Base-by-base conservation (phyloP, 768 basidiomycete species). In the Paxillus rubicundulus region DNA sequence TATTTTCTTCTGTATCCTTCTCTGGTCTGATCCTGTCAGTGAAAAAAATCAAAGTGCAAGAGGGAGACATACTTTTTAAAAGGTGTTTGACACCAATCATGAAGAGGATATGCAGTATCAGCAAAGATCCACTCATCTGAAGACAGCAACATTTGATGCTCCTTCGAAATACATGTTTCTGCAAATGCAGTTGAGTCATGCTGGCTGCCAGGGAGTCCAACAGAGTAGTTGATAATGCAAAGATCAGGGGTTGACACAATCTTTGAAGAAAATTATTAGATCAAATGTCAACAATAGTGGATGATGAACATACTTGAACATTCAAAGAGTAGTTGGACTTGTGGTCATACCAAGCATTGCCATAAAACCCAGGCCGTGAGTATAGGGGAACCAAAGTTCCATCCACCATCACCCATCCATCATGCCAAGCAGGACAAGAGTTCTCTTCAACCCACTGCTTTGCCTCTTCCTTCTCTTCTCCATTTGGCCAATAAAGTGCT, bases 401-500 rank as follows among this genome's bases (percentile, higher is more conserved):
- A n/a, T n/a, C n/a, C n/a, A n/a, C n/a, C n/a, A n/a, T n/a, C n/a
- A n/a, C n/a, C n/a, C n/a, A n/a, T n/a, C n/a, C n/a, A n/a, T n/a
- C n/a, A n/a, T n/a, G n/a, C n/a, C n/a, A n/a, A n/a, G n/a, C n/a
- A n/a, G n/a, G n/a, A 50, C 75, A 77, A 0, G 70, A 70, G n/a
- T 65, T 60, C 2, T 49, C 36, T 36, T 70, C 61, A 1, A 77
- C 71, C 74, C 72, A 77, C 2, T 17, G 12, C 61, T 74, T 75
- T 17, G 73, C 74, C 10, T 53, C 44, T 48, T 71, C 64, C 54
- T 71, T 75, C 53, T 76, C 74, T 9, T 49, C 60, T 0, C 17
- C 49, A 17, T 61, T 69, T 2, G 70, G 73, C 53, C 54, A 58
- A 12, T 52, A 55, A 9, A 76, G 56, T 14, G 68, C 64, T 5